A percentile compares a stretch with the other conserved stretches of the same genome.
These are phyloP conservation scores for Aegilops longissima DNA, from an alignment of 176 grass and related monocot species.

Conservation along the genomic window DNA sequence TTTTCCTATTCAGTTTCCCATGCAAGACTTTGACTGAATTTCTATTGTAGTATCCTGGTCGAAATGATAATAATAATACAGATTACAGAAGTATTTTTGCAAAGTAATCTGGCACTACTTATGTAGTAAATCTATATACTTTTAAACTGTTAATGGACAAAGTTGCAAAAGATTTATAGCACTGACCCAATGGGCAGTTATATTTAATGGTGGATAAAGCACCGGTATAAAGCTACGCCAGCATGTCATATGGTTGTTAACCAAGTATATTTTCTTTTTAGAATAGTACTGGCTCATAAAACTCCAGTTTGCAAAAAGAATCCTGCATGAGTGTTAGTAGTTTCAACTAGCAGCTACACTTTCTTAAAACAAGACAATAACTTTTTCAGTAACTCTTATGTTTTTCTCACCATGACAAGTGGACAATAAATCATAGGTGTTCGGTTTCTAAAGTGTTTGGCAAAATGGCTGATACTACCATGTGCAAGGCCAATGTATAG, in stretches of 20 bases:
- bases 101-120: not conserved
- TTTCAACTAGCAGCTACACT: not conserved
- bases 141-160: not conserved
- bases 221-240: not conserved
- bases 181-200: not conserved
- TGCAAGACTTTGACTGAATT: not conserved
- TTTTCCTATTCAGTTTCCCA: constrained; percentile 2
- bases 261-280: no score
- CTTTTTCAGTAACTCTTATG: not conserved
- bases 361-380: not conserved
- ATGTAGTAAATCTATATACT: not conserved
- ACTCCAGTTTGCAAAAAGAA: not conserved
- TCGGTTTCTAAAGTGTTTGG: not conserved
- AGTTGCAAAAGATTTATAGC: not conserved
- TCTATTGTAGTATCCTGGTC: not conserved
- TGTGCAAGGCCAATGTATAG: not conserved
- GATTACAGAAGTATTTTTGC: not conserved
- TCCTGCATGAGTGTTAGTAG: not conserved
- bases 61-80: not conserved
- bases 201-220: not conserved
- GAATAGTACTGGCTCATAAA: not conserved
- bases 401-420: not conserved
- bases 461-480: not conserved
- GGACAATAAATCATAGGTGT: not conserved
- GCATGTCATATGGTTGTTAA: no score